phyloP scores from a whole-genome alignment of 768 basidiomycete genomes.

The Leccinum boreale region DNA sequence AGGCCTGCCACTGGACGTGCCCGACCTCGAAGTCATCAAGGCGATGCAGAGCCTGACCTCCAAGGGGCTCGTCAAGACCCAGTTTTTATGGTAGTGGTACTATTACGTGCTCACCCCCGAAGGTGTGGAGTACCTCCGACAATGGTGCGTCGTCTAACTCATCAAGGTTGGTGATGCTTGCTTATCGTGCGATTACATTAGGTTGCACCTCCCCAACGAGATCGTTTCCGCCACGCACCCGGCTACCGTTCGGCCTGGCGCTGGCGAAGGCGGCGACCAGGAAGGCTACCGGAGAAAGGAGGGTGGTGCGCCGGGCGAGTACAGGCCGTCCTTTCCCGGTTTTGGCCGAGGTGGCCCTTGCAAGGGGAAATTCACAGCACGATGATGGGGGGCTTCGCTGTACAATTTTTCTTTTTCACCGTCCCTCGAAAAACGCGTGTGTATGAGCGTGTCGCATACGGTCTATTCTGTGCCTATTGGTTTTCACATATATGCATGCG shows the following conservation, averaged over 20 bases:
- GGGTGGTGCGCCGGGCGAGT: constrained; percentile 82
- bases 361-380: not conserved
- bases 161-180: not conserved
- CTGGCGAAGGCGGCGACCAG: constrained; percentile 74
- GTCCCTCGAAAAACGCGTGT: no score
- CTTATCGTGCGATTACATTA: constrained; percentile 23
- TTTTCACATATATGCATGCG: no score
- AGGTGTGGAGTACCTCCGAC: constrained; percentile 95
- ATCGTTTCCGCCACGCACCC: constrained; percentile 96
- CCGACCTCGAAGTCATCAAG: constrained; percentile 70
- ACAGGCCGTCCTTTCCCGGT: constrained; percentile 83
- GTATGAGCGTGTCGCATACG: no score
- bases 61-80: constrained; percentile 92
- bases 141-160: constrained; percentile 48
- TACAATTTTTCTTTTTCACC: no score
- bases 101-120: constrained; percentile 96
- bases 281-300: constrained; percentile 91
- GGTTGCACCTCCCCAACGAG: constrained; percentile 91
- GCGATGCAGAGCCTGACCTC: constrained; percentile 67
- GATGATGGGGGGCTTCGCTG: no score
- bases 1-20: constrained; percentile 63
- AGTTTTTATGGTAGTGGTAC: constrained; percentile 99
- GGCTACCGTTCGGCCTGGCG: constrained; percentile 65
- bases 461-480: no score
- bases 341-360: constrained; percentile 86